Conservation (phyloP, 495 filamentous ascomycete species). For the Immersiella caudata region DNA sequence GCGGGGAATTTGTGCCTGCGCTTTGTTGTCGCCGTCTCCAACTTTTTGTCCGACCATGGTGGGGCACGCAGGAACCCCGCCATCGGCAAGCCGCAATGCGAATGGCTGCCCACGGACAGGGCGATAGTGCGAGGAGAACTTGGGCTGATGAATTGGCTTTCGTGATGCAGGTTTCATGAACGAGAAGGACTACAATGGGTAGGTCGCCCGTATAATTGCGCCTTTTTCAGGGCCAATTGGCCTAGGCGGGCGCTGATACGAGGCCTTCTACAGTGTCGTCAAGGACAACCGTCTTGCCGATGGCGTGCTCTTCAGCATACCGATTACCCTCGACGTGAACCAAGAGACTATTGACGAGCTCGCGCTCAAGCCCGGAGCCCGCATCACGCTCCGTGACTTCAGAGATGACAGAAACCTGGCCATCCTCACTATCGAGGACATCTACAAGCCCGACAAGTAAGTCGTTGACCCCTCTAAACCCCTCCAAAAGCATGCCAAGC, state of each 20-base stretch:
- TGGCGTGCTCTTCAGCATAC: conserved; percentile 94
- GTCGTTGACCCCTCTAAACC: conserved; percentile 30
- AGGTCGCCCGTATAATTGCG: conserved; percentile 35
- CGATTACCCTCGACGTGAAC: conserved; percentile 87
- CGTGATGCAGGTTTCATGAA: conserved; percentile 83
- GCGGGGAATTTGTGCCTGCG: not conserved
- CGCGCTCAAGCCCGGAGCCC: conserved; percentile 73
- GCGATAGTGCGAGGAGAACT: not conserved
- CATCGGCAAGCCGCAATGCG: conserved; percentile 17
- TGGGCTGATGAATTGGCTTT: conserved; percentile 26
- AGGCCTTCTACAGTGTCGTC: conserved; percentile 68
- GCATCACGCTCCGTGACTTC: conserved; percentile 89
- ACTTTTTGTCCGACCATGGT: conserved; percentile 25
- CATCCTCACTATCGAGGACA: conserved; percentile 92
- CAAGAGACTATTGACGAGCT: conserved; percentile 70
- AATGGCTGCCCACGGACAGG: not conserved
- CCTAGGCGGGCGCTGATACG: not conserved
- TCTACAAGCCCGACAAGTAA: conserved; percentile 97
- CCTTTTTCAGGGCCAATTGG: conserved; percentile 7
- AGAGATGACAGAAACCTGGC: conserved; percentile 94
- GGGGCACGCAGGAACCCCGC: conserved; percentile 38
- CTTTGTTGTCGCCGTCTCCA: conserved; percentile 1
- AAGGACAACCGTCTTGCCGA: conserved; percentile 80
- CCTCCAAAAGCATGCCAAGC: conserved; percentile 30
- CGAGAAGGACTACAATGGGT: conserved; percentile 94